These are phyloP conservation scores for Collybia sp. DNA, from an alignment of 768 basidiomycete species.

Conservation along the genomic window DNA sequence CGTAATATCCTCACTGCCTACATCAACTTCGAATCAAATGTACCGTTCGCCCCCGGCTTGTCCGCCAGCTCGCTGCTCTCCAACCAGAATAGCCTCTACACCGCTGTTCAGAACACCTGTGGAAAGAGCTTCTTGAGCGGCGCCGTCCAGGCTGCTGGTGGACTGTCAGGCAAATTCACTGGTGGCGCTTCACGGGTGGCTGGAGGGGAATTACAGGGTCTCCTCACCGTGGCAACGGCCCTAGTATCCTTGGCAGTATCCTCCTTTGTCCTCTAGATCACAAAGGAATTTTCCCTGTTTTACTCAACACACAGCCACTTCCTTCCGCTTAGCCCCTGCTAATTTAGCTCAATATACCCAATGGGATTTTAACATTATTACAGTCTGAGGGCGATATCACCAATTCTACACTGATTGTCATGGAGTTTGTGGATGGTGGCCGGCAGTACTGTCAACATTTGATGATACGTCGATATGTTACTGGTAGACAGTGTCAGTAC, in stretches of 20 bases:
- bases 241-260: conserved; percentile 8
- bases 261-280: conserved; percentile 10
- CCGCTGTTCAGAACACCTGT: conserved; percentile 56
- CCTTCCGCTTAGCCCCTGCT: conserved; percentile 2
- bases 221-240: conserved; percentile 12
- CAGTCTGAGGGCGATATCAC: no score
- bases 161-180: conserved; percentile 33
- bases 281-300: no score
- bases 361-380: conserved; percentile 3
- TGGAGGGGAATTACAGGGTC: conserved; percentile 17
- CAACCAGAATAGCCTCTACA: conserved; percentile 65
- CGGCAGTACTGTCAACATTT: no score
- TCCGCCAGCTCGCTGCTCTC: conserved; percentile 56
- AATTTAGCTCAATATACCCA: conserved; percentile 19
- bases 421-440: no score
- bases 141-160: conserved; percentile 66
- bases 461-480: no score
- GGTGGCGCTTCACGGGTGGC: conserved; percentile 18
- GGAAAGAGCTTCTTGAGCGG: conserved; percentile 66
- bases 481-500: no score
- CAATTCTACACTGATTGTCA: no score
- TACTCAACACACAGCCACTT: no score
- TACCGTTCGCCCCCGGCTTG: conserved; percentile 77
- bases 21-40: conserved; percentile 66
- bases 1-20: conserved; percentile 72